Evolutionary conservation across 257 asterid genomes (phyloP).

Genomic region (Linaria vulgaris): DNA sequence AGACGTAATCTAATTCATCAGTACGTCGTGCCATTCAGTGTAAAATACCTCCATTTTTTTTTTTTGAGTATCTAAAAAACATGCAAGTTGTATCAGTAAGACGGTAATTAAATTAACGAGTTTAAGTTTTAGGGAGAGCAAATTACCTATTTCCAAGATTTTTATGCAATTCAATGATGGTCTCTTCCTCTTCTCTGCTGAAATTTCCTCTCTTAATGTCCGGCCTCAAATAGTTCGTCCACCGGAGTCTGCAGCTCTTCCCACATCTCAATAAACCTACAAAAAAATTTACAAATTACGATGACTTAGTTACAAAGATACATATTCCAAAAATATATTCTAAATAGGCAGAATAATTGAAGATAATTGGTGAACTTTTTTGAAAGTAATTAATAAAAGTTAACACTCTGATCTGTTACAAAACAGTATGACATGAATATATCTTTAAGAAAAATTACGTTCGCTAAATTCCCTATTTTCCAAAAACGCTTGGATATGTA

Average conservation of each 20-base stretch:
- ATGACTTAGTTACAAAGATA: no score
- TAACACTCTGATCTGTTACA: no score
- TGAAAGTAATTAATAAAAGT: no score
- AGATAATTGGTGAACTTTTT: no score
- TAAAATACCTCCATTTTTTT: neutral
- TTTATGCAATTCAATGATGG: conserved; percentile 54
- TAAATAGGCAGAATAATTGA: no score
- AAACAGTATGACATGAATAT: no score
- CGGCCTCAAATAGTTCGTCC: conserved; percentile 60
- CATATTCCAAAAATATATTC: no score
- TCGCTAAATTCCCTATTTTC: no score
- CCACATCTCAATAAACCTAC: conserved; percentile 65
- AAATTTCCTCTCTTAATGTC: conserved; percentile 69
- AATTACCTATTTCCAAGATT: conserved; percentile 65
- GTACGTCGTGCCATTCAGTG: conserved; percentile 21
- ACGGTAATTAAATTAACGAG: neutral
- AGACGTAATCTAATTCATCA: neutral
- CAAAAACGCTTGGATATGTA: no score
- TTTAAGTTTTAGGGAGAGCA: neutral
- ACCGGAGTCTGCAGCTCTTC: conserved; percentile 65
- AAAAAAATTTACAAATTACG: neutral
- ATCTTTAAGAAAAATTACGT: no score
- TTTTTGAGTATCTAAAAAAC: neutral
- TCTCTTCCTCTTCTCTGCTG: conserved; percentile 51
- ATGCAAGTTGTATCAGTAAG: neutral